Conservation (phyloP, 192 early-diverging fungal genomes). For the Umbelopsis ramanniana region DNA sequence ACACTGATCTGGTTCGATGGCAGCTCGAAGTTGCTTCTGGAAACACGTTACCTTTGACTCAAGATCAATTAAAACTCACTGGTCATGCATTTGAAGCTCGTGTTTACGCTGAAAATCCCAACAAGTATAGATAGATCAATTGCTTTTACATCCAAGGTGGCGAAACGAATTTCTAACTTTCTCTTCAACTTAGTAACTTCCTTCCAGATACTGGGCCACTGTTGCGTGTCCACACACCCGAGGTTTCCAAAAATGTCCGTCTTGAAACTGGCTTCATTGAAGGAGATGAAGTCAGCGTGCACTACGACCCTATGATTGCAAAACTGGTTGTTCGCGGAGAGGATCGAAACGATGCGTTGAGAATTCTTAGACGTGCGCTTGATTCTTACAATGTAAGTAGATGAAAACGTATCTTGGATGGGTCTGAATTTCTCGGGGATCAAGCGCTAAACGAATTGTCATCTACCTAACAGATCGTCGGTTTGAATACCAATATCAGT, state of each 20-base stretch:
- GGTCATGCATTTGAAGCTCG: constrained; percentile 98
- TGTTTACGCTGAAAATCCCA: constrained; percentile 97
- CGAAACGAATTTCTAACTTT: too few relatives aligned
- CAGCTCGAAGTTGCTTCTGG: constrained; percentile 94
- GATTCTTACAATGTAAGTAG: constrained; percentile 76
- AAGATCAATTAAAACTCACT: constrained; percentile 70
- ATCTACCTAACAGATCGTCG: constrained; percentile 62
- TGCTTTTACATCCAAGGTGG: not conserved
- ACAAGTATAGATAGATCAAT: constrained; percentile 46
- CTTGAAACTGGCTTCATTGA: constrained; percentile 92
- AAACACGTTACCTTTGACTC: constrained; percentile 76
- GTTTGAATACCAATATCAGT: constrained; percentile 91
- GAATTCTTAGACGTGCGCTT: constrained; percentile 79
- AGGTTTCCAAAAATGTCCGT: constrained; percentile 65
- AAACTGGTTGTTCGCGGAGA: constrained; percentile 88
- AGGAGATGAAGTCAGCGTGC: constrained; percentile 90
- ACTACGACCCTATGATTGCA: constrained; percentile 97
- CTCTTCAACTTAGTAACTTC: constrained; percentile 62
- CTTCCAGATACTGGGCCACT: constrained; percentile 93
- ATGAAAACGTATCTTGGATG: not conserved
- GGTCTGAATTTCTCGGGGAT: not conserved
- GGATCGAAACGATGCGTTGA: constrained; percentile 83
- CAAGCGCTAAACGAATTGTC: not conserved
- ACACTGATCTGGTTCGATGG: constrained; percentile 93
- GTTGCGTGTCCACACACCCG: constrained; percentile 74